Evolutionary conservation across 202 grass and related monocot genomes (phyloP), one percentile per base, ranked within the genome.

Genomic region (Zizania palustris): DNA sequence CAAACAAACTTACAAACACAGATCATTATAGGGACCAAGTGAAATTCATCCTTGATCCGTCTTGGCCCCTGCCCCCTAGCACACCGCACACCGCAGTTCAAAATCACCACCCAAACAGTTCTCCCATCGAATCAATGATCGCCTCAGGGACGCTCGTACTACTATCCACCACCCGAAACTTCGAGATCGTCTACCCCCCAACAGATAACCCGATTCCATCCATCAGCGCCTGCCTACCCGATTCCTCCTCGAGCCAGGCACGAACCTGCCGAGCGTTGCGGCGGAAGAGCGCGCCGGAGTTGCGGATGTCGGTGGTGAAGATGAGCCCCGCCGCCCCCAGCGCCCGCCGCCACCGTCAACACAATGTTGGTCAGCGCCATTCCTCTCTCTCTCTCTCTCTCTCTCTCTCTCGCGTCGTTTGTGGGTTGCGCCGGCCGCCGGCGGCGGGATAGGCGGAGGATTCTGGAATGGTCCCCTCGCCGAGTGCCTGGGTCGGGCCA

Each of bases 281-380:
- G 72, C 96, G 91, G 83, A 98, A 92, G 54, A 81, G 36, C 28
- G 96, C 71, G 53, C 77, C 87, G 19, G 91, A 98, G 76, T 83
- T 87, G 85, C 87, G 93, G 77, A 98, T 82, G 80, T 95, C 96
- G 36, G 67, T 89, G 22, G 91, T 93, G 83, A 98, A 85, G 44
- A 98, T 91, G 71, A 92, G 85, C 67, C 88, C 38, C 18, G 85
- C 89, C 11, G 83, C 95, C 41, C 89, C 87, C 11, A 92, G 77
- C 13, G 75, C 95, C 21, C 13, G 75, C 95, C 21, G 84, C 91
- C 66, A 87, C 91, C 74, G 91, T 94, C 63, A 92, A 35, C 76
- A 97, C 90, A 68, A 94, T 94, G 76, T 98, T 98, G 56, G 91
- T 94, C 66, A 94, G 83, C 60, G 95, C 95, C 95, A 97, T 97